phyloP scores from a whole-genome alignment of 805 yeast species.

The Teunomyces pallodes region DNA sequence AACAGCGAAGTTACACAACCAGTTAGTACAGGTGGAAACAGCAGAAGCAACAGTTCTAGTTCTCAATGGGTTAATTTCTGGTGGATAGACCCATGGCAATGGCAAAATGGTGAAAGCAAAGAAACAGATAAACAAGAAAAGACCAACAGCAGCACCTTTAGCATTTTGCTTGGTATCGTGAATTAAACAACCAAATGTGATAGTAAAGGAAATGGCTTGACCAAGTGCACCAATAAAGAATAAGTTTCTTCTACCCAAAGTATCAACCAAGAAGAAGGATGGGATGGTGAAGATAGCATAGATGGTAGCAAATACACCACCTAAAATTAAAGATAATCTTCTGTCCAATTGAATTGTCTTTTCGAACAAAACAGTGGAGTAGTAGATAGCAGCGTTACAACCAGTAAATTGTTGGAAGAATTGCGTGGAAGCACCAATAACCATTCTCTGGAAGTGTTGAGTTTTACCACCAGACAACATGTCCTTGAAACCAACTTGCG shows the following conservation, averaged over 20 bases:
- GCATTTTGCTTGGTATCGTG: constrained; percentile 29
- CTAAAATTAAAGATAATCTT: constrained; percentile 56
- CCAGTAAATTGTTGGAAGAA: constrained; percentile 72
- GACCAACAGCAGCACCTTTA: constrained; percentile 47
- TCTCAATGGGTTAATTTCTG: constrained; percentile 47
- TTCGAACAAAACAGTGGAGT: constrained; percentile 56
- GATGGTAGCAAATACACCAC: constrained; percentile 63
- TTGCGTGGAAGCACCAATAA: constrained; percentile 63
- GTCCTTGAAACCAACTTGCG: constrained; percentile 45
- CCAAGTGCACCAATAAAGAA: constrained; percentile 43
- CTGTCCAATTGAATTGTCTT: constrained; percentile 48
- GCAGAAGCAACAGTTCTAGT: constrained; percentile 46
- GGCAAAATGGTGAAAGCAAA: constrained; percentile 45
- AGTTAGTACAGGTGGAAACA: constrained; percentile 44
- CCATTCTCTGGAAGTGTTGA: constrained; percentile 59
- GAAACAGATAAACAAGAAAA: constrained; percentile 43
- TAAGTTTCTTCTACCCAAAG: constrained; percentile 46
- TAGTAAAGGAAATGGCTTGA: constrained; percentile 38
- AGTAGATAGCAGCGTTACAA: constrained; percentile 68
- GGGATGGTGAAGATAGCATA: constrained; percentile 54
- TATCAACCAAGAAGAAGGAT: constrained; percentile 41
- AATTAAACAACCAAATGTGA: constrained; percentile 42
- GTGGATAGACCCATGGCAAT: constrained; percentile 48
- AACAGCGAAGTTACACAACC: constrained; percentile 44
- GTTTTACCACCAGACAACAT: constrained; percentile 51